Percentiles rank a stretch among this genome's conserved stretches.
Evolutionary conservation across 2,329 filamentous ascomycete genomes (phyloP).

Genomic region (Hypomyces perniciosus): DNA sequence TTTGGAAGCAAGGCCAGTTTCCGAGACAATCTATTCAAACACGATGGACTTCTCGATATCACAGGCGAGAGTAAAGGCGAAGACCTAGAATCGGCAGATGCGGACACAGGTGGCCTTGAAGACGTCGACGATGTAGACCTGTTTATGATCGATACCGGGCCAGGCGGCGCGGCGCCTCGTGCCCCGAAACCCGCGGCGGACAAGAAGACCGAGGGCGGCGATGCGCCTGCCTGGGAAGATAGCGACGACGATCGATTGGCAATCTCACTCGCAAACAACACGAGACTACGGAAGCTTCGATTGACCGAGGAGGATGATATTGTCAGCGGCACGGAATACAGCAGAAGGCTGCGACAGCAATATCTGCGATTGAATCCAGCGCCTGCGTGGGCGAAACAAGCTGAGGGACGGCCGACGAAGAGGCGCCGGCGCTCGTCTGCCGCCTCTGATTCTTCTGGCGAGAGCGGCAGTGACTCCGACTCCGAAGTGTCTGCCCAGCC

Average conservation of each 20-base stretch:
- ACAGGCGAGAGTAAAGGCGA: conserved; percentile 31
- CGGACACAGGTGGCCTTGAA: conserved; percentile 49
- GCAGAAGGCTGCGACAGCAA: conserved; percentile 70
- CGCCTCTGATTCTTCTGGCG: conserved; percentile 44
- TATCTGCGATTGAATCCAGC: conserved; percentile 56
- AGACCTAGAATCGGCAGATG: conserved; percentile 32
- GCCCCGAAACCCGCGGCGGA: conserved; percentile 22
- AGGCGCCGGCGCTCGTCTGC: conserved; percentile 47
- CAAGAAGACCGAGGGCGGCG: conserved; percentile 21
- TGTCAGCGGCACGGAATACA: conserved; percentile 81
- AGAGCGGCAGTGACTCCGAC: conserved; percentile 53
- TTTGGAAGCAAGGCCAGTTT: conserved; percentile 86
- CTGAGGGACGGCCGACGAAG: conserved; percentile 45
- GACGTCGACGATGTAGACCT: conserved; percentile 70
- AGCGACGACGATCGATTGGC: conserved; percentile 88
- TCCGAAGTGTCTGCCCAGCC: conserved; percentile 64
- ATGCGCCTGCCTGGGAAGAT: conserved; percentile 75
- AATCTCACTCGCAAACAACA: conserved; percentile 72
- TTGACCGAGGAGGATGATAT: conserved; percentile 77
- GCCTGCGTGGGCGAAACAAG: conserved; percentile 54
- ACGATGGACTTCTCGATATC: conserved; percentile 34
- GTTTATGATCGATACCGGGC: conserved; percentile 74
- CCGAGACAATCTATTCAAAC: conserved; percentile 61
- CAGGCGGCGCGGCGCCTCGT: conserved; percentile 33
- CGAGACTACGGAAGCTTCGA: conserved; percentile 75